Evolutionary conservation across 495 filamentous ascomycete genomes (phyloP), one percentile per base, ranked within the genome.

Genomic region (Neurospora sp.): DNA sequence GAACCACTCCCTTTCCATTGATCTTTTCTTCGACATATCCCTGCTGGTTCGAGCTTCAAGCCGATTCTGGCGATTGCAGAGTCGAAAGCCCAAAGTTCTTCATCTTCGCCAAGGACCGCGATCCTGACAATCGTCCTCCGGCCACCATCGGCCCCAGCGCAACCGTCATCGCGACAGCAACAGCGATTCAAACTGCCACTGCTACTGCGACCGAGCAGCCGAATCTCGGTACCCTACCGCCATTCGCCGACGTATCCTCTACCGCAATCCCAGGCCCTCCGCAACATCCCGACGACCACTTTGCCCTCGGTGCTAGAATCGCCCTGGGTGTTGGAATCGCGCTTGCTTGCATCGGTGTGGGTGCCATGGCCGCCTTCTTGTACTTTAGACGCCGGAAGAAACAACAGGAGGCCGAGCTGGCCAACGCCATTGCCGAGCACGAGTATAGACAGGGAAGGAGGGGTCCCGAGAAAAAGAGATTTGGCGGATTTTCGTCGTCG

Each of bases 1-100:
- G 73, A 40, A 79, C 70, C 70, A 71, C 66, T 11, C 69, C 72
- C 27, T 71, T 80, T 41, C 41, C 46, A n/a, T 35, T 81, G 27
- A 80, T 71, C 71, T 78, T 81, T 66, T 69, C 37, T 4, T 78
- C 80, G 5, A 46, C 71, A 71, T 75, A 74, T 18, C 75, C 76
- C 39, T 81, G 80, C 73, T 81, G 78, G 77, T 79, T 81, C 72
- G 71, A 75, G 27, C 75, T 81, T 70, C 39, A 38, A 31, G 66
- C 71, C 23, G 70, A 44, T 44, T 16, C 70, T 5, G 71, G 73
- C 35, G 76, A 74, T 35, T 81, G 80, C 69, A 72, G 75, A 54
- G 75, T 42, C 69, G 41, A 40, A 35, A 77, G 77, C 27, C 27
- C 27, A 27, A 69, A 46, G 4, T 80, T 80, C 70, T 6, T 70